phyloP scores from a whole-genome alignment of 352 stramenopile species.

The Elongisporangium anandrum region DNA sequence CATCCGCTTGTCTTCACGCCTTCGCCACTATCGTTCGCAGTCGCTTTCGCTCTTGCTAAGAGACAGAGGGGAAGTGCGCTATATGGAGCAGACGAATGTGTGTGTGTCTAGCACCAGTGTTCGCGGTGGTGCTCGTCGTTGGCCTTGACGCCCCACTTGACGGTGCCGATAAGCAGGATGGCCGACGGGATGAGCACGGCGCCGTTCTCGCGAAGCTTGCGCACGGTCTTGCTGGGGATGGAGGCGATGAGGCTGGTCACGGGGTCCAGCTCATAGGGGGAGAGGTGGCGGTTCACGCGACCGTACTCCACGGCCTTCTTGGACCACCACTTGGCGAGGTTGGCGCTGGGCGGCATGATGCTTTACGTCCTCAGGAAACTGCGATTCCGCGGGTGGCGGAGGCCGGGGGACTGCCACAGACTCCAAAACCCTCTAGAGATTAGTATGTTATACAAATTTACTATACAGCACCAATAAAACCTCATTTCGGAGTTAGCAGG shows the following conservation, averaged over 20 bases:
- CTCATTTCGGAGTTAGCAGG: background rate
- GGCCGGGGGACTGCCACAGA: background rate
- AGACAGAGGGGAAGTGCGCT: background rate
- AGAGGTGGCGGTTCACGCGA: conserved; percentile 65
- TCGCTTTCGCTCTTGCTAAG: background rate
- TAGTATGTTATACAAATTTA: conserved; percentile 6
- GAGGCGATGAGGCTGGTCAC: conserved; percentile 66
- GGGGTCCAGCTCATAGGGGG: conserved; percentile 61
- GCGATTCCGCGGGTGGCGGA: background rate
- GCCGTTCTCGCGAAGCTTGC: conserved; percentile 82
- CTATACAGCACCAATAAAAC: background rate
- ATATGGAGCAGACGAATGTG: background rate
- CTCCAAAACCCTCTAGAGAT: conserved; percentile 23
- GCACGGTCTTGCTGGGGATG: conserved; percentile 69
- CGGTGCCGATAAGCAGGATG: conserved; percentile 57
- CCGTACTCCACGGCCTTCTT: conserved; percentile 64
- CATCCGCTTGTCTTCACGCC: background rate
- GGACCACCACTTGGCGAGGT: conserved; percentile 68
- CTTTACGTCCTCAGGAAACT: background rate
- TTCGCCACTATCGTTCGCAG: background rate
- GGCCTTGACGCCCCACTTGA: conserved; percentile 65
- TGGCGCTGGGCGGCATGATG: conserved; percentile 34
- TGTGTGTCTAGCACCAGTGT: conserved; percentile 62
- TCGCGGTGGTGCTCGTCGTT: conserved; percentile 78
- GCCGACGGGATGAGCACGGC: conserved; percentile 59